Evolutionary conservation across 2,329 filamentous ascomycete genomes (phyloP), one percentile per base, ranked within the genome.

Genomic region (Emergomyces orientalis): DNA sequence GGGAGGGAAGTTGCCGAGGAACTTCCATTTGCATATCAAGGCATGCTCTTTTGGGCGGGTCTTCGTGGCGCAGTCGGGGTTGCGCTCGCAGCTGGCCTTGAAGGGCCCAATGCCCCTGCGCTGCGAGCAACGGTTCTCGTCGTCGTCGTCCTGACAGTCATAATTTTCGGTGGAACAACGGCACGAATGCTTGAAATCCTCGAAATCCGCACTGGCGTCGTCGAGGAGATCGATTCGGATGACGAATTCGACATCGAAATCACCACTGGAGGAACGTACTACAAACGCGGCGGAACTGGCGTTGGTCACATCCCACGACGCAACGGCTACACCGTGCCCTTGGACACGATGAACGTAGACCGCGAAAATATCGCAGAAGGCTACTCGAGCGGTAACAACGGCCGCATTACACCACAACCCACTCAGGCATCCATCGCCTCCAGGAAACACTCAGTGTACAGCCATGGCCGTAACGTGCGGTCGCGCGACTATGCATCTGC

Each of bases 21-120:
- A 75, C 79, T 99, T 43, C 94, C 94, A 0, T 95, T 91, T 72
- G 91, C 90, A 69, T 96, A 97, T 76, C 94, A 97, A 76, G 91
- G 89, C n/a, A 97, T 99, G 94, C 85, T 99, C n/a, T 99, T 96
- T 78, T 99, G 94, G 94, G 94, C 94, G 19, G 94, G 94, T 32
- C 82, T 99, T 37, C 90, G 94, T 66, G 94, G 94, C 70, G 94
- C 94, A 56, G 94, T 99, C 69, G 94, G 94, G 63, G 94, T 99
- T 43, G 94, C 94, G 1, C 81, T 99, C 56, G 94, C 94, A 39
- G 93, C 93, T 27, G 88, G 95, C 32, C 82, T 99, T 56, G 87
- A 85, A 0, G 94, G 92, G 55, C 85, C 87, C 61, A 94, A 96
- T 71, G 87, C 86, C 0, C 88, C 87, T 63, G 90, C 91, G 0